Base-by-base conservation (phyloP, 2,329 filamentous ascomycete genomes). In the Leptographium galeiforme region DNA sequence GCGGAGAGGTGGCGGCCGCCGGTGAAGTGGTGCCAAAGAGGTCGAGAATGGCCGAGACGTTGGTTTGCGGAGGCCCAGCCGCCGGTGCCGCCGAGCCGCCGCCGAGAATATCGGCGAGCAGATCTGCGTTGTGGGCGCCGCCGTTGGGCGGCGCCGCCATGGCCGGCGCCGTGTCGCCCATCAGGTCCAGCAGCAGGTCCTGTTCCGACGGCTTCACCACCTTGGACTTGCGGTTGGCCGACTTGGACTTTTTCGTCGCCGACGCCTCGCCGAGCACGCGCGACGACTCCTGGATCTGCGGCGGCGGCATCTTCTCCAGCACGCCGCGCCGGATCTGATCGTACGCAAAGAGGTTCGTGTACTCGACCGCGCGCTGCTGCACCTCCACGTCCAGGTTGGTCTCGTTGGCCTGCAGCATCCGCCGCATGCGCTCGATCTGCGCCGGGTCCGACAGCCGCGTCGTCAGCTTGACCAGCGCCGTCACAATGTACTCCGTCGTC, bases 231-330 rank as follows among this genome's bases (percentile, higher is more conserved):
- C 89, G 81, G 65, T 86, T 88, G 55, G 81, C 76, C 49, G 79
- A 73, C 63, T 84, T 82, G 58, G 77, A 79, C 67, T 82, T 83
- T 56, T 68, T 67, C 36, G 66, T 57, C 1, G 88, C 82, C 61
- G 66, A 56, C 1, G 89, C 84, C 62, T 91, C 86, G 45, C 90
- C 90, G 18, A 98, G 75, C 4, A 96, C 90, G 56, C 91, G 79
- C 53, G 93, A 91, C 66, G 95, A 89, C 66, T 98, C 93, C 60
- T 91, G 89, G 63, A 98, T 97, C 67, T 97, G 91, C 10, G 93
- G 93, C 2, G 93, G 81, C 8, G 93, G 93, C 94, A 98, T 98
- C 67, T 93, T 94, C 70, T 98, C 93, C 12, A 98, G 73, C 3
- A 98, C 93, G 55, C 93, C 93, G 56, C 79, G 80, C 53, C 91